phyloP scores from a whole-genome alignment of 2,329 filamentous ascomycete genomes.

The Pseudopithomyces chartarum region DNA sequence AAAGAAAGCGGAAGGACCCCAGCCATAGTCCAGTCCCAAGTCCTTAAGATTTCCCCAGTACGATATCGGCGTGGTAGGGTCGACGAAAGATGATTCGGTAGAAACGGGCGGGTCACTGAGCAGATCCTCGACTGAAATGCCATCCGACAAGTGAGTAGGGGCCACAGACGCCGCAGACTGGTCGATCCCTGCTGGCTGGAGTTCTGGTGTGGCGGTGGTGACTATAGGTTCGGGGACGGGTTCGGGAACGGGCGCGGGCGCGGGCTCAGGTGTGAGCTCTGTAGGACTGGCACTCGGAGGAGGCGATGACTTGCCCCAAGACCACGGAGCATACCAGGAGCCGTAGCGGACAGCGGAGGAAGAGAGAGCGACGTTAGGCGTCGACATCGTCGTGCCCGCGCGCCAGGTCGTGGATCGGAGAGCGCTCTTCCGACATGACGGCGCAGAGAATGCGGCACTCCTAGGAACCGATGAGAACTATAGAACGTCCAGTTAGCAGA shows the following conservation, averaged over 20 bases:
- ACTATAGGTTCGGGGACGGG: conserved; percentile 25
- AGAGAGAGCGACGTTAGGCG: conserved; percentile 22
- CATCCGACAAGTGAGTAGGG: conserved; percentile 22
- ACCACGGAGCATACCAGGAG: conserved; percentile 44
- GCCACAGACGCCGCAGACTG: conserved; percentile 29
- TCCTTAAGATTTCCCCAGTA: conserved; percentile 80
- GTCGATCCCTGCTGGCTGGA: conserved; percentile 44
- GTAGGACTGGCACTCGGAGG: conserved; percentile 22
- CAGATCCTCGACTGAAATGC: conserved; percentile 27
- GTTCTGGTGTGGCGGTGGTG: conserved; percentile 38
- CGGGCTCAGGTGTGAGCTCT: conserved; percentile 12
- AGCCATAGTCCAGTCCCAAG: conserved; percentile 87
- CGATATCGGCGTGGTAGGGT: conserved; percentile 67
- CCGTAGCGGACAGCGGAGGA: conserved; percentile 33
- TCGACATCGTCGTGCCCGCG: conserved; percentile 22
- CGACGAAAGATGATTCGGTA: conserved; percentile 22
- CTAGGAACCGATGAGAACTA: conserved; percentile 43
- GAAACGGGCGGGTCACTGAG: conserved; percentile 19
- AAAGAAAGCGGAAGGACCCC: conserved; percentile 74
- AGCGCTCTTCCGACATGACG: conserved; percentile 29
- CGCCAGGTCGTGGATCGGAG: conserved; percentile 35
- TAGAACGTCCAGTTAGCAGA: background rate
- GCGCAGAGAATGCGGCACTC: conserved; percentile 21
- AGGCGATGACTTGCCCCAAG: conserved; percentile 37
- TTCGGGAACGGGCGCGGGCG: conserved; percentile 7